Conservation (phyloP, 2,329 filamentous ascomycete species). For the Colletotrichum orchidophilum region DNA sequence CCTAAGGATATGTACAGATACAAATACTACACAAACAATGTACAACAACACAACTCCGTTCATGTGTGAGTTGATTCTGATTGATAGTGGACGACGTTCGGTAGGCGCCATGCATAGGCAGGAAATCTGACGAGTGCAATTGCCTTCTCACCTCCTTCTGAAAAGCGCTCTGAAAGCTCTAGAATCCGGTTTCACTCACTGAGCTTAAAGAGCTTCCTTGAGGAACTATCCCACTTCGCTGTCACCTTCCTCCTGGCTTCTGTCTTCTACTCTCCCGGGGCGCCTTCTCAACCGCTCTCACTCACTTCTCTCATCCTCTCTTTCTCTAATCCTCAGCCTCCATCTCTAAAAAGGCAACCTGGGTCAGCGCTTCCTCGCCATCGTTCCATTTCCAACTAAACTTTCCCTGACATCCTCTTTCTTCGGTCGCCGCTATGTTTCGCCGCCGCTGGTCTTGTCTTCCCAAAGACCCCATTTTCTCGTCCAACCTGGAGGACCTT, state of each 20-base stretch:
- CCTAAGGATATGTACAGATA: conserved; percentile 12
- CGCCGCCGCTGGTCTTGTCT: conserved; percentile 74
- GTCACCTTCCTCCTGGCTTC: no score
- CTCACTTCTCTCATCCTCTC: not conserved
- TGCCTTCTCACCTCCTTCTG: not conserved
- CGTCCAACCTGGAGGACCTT: conserved; percentile 72
- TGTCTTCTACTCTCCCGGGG: no score
- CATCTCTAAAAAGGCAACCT: not conserved
- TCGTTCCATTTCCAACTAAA: not conserved
- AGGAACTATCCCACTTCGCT: not conserved
- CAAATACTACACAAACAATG: conserved; percentile 10
- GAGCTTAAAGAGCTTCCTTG: not conserved
- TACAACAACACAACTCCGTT: conserved; percentile 18
- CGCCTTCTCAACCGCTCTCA: not conserved
- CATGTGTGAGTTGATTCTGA: not conserved
- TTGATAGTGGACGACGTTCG: not conserved
- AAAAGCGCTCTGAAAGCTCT: not conserved
- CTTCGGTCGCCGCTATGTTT: conserved; percentile 70
- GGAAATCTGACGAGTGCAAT: not conserved
- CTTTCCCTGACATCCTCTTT: no score
- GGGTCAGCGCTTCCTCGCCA: not conserved
- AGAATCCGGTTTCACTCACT: not conserved
- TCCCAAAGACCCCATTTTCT: conserved; percentile 75
- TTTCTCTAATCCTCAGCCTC: not conserved
- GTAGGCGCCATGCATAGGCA: not conserved